phyloP scores from a whole-genome alignment of 1,284 basidiomycete species.

The Cryptococcus sp. region DNA sequence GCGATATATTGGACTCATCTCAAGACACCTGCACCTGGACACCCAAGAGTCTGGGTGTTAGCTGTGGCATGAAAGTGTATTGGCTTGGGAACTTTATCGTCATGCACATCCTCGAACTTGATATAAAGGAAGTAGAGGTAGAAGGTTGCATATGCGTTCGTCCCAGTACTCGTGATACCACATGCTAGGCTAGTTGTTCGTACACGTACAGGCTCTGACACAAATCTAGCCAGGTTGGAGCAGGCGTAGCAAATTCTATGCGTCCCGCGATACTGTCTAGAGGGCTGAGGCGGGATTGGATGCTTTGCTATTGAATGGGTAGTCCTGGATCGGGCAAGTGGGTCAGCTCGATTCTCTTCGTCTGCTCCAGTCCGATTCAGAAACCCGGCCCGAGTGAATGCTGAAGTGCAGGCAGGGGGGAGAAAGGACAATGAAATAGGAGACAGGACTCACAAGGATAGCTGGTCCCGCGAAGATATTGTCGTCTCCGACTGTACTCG shows the following conservation, averaged over 20 bases:
- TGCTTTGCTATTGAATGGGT: conserved; percentile 27
- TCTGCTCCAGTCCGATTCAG: conserved; percentile 11
- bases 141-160: too few species aligned
- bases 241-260: too few species aligned
- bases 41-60: background rate
- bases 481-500: conserved; percentile 38
- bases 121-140: too few species aligned
- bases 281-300: conserved; percentile 30
- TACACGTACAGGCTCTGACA: too few species aligned
- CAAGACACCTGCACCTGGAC: too few species aligned
- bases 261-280: conserved; percentile 1
- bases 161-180: too few species aligned
- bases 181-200: too few species aligned
- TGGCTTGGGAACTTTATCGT: background rate
- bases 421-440: too few species aligned
- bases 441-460: conserved; percentile 22
- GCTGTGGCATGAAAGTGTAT: background rate
- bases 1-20: too few species aligned
- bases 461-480: conserved; percentile 51
- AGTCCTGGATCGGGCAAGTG: background rate
- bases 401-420: too few species aligned
- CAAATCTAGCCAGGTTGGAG: too few species aligned
- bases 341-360: background rate
- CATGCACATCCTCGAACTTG: background rate
- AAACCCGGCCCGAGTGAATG: too few species aligned